A percentile compares a stretch with the other conserved stretches of the same genome.
These are phyloP conservation scores for Blumeriella jaapii DNA, from an alignment of 2,329 filamentous ascomycete genomes.

Conservation along the genomic window DNA sequence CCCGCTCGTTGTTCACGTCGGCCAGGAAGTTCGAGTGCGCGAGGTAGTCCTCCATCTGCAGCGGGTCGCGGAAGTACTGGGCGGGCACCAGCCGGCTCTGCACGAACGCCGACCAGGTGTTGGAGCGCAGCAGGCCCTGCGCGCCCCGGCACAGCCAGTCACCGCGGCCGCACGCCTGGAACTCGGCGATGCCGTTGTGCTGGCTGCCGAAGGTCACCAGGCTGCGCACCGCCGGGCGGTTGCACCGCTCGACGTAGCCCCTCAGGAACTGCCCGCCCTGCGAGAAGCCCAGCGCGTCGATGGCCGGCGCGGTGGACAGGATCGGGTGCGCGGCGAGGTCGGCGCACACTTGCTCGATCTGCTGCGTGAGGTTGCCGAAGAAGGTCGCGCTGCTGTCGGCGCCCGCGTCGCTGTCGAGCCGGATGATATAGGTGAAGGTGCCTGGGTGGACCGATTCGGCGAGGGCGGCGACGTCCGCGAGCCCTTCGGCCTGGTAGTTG, in stretches of 20 bases:
- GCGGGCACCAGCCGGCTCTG: constrained; percentile 78
- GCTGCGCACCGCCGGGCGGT: constrained; percentile 43
- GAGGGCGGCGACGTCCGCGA: constrained; percentile 59
- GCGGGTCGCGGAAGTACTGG: constrained; percentile 79
- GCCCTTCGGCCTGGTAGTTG: constrained; percentile 63
- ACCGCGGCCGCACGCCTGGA: constrained; percentile 56
- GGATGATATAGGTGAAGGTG: constrained; percentile 73
- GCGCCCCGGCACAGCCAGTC: constrained; percentile 78
- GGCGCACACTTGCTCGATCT: constrained; percentile 67
- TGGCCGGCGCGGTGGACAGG: constrained; percentile 66
- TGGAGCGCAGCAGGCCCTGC: constrained; percentile 64
- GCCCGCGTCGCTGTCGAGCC: constrained; percentile 47
- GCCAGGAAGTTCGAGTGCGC: constrained; percentile 78
- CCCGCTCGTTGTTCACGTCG: constrained; percentile 90
- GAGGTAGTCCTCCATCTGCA: constrained; percentile 61
- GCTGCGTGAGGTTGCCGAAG: constrained; percentile 76
- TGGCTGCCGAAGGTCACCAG: constrained; percentile 62
- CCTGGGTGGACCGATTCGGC: constrained; percentile 65
- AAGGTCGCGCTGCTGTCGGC: constrained; percentile 76
- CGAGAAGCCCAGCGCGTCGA: constrained; percentile 89
- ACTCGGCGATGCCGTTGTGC: constrained; percentile 75
- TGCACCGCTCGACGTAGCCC: constrained; percentile 81
- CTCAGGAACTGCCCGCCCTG: constrained; percentile 96
- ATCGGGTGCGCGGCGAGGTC: constrained; percentile 66
- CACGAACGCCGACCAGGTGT: constrained; percentile 69